Conservation (phyloP, 495 filamentous ascomycete genomes). For the Hypoxylon subgilvum region DNA sequence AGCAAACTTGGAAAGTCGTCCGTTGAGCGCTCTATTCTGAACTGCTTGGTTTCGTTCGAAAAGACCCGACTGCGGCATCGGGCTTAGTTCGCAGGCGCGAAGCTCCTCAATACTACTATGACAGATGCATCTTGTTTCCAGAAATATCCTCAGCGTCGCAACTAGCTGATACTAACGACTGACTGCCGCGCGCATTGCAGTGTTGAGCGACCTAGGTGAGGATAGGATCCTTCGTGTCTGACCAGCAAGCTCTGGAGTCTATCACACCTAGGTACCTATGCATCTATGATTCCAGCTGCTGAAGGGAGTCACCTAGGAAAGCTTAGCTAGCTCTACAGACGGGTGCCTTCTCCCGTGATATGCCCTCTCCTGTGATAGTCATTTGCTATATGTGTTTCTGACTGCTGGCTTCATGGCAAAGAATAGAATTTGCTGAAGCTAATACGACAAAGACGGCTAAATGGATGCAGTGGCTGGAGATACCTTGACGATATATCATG, state of each 20-base stretch:
- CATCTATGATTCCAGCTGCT: too few relatives aligned
- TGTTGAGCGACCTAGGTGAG: background rate
- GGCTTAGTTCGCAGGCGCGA: background rate
- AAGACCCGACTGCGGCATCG: background rate
- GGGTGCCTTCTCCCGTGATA: too few relatives aligned
- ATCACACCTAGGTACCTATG: background rate
- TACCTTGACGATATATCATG: too few relatives aligned
- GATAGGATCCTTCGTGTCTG: background rate
- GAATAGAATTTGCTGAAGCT: too few relatives aligned
- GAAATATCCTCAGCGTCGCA: conserved; percentile 1
- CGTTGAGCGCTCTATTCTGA: background rate
- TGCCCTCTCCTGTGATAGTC: too few relatives aligned
- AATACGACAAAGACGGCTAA: too few relatives aligned
- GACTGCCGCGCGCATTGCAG: too few relatives aligned
- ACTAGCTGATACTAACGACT: background rate
- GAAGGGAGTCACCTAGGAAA: too few relatives aligned
- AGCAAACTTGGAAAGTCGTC: background rate
- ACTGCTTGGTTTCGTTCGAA: background rate
- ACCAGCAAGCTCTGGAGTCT: background rate
- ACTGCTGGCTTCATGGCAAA: too few relatives aligned
- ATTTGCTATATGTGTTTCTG: too few relatives aligned
- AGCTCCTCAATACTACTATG: background rate
- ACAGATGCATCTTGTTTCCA: background rate
- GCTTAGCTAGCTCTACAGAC: background rate
- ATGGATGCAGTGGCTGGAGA: too few relatives aligned